phyloP scores from a whole-genome alignment of 805 yeast genomes.

The Metschnikowia noctiluminum region DNA sequence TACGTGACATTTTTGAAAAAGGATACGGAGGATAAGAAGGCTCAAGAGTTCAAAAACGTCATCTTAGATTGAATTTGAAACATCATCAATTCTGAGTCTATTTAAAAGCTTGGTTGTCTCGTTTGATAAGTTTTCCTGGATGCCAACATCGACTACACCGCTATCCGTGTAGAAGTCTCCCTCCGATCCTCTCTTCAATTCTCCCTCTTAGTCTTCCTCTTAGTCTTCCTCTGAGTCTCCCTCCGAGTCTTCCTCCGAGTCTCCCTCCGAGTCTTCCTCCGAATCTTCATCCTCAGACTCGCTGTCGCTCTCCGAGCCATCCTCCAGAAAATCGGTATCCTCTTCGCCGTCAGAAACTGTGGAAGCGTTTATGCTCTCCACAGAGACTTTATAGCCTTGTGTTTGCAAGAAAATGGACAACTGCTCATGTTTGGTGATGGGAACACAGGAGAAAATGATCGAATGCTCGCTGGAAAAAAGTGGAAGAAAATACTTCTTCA shows the following conservation, averaged over 20 bases:
- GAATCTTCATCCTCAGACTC: constrained; percentile 5
- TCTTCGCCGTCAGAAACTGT: neutral
- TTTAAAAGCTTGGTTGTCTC: no score
- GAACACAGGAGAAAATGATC: constrained; percentile 66
- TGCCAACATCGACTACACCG: no score
- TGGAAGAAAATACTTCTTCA: constrained; percentile 60
- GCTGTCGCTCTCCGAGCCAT: neutral
- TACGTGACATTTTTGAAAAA: constrained; percentile 24
- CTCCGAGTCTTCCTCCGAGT: constrained; percentile 2
- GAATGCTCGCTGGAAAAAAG: constrained; percentile 59
- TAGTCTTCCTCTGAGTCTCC: neutral
- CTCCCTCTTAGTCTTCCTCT: no score
- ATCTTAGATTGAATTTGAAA: neutral
- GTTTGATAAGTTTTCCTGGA: no score
- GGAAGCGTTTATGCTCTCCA: constrained; percentile 46
- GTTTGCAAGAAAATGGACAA: constrained; percentile 45
- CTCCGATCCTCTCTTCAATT: no score
- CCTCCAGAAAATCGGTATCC: constrained; percentile 8
- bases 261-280: constrained; percentile 10
- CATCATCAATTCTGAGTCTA: no score
- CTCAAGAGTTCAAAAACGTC: constrained; percentile 4
- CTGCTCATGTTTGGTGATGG: constrained; percentile 56
- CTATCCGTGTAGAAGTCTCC: no score
- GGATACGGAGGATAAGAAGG: constrained; percentile 14
- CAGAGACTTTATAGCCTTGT: constrained; percentile 57